Evolutionary conservation across 2,329 filamentous ascomycete genomes (phyloP).

Genomic region (Epichloe gansuensis): DNA sequence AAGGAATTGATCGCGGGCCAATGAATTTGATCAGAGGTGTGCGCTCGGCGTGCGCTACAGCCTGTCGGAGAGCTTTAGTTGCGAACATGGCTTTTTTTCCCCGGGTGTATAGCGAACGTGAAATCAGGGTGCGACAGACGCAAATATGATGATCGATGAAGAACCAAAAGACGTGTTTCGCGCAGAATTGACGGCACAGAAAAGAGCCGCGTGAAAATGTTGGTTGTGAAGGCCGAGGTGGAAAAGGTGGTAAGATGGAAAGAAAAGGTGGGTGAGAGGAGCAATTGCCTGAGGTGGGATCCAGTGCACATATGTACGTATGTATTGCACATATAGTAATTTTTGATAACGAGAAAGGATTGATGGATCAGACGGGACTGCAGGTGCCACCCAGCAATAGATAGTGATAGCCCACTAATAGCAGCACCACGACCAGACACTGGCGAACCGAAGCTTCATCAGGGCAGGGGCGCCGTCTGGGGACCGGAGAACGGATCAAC

Average conservation of each 20-base stretch:
- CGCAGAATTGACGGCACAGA: neutral
- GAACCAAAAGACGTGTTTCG: neutral
- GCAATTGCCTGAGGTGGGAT: neutral
- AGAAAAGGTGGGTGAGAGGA: neutral
- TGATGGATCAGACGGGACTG: neutral
- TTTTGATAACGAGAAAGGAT: neutral
- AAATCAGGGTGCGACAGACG: neutral
- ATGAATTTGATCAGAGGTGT: conserved; percentile 51
- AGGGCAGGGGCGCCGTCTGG: neutral
- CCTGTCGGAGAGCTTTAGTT: conserved; percentile 45
- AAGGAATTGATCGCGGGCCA: conserved; percentile 45
- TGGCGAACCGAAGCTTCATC: neutral
- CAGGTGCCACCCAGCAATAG: neutral
- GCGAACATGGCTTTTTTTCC: conserved; percentile 33
- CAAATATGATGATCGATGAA: too few relatives aligned
- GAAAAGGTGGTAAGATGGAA: neutral
- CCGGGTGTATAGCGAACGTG: neutral
- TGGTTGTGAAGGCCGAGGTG: neutral
- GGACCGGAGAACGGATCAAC: too few relatives aligned
- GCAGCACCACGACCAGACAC: neutral
- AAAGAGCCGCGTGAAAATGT: neutral
- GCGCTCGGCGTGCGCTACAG: conserved; percentile 46
- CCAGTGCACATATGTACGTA: neutral
- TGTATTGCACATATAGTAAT: conserved; percentile 1
- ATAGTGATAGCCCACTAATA: neutral